Base-by-base conservation (phyloP, 2,329 filamentous ascomycete genomes). In the Hypoxylon sp. region DNA sequence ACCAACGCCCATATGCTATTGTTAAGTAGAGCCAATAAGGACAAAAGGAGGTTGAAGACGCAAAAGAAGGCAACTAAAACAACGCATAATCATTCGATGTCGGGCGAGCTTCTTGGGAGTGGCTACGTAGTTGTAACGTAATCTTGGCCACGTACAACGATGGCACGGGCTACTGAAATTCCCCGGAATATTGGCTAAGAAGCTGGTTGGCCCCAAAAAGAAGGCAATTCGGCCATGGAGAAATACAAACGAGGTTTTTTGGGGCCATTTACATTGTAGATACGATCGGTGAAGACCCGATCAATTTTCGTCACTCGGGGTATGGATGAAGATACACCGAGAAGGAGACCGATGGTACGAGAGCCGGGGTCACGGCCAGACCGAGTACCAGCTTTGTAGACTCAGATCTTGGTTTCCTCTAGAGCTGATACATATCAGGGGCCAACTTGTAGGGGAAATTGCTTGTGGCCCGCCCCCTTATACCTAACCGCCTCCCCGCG, bases 341-440 rank as follows among this genome's bases (percentile, higher is more conserved):
- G 44, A 22, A 55, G 17, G 22, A 58, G 44, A 51, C 29, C 29
- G 31, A 37, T 55, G 39, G 29, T 46, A 51, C 54, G 31, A 48
- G 31, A 24, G 58, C 39, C 35, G 42, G 50, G 53, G 53, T 59
- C 8, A 59, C 17, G 37, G 14, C 37, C 35, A 50, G 51, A 44
- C 59, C 37, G 29, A 52, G 29, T 31, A 46, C 26, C 17, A 17
- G 47, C 37, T 33, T 46, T 39, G 11, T 5, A 19, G 48, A 47
- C 22, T 26, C 22, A 50, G 59, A 50, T 59, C 58, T 62, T 46
- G 42, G 33, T 50, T 42, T 44, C 53, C 31, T 33, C 59, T 37
- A 42, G 44, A 31, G 66, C 54, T 66, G 66, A 63, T 63, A 58
- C 52, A 60, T 33, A 31, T 61, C 59, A 60, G 59, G 62, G 66